These are phyloP conservation scores for Xylaria longipes DNA, from an alignment of 495 filamentous ascomycete genomes.

Conservation along the genomic window DNA sequence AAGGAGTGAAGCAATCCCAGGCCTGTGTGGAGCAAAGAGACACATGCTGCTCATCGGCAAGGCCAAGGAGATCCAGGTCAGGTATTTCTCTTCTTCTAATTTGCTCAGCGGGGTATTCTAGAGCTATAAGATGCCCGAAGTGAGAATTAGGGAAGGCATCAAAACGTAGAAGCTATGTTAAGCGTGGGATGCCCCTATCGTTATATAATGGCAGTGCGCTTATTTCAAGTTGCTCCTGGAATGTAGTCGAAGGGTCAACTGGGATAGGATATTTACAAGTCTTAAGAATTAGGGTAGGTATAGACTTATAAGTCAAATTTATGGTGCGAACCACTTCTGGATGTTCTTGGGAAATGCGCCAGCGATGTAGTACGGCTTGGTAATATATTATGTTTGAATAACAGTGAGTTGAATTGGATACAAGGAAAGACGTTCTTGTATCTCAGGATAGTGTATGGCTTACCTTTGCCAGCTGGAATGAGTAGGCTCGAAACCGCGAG, in stretches of 20 bases:
- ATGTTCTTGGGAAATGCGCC: not conserved
- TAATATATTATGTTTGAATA: not conserved
- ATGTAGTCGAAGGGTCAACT: not conserved
- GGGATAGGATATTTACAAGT: not conserved
- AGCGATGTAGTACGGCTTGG: not conserved
- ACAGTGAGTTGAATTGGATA: not conserved
- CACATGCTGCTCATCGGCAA: not conserved
- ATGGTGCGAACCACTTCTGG: not conserved
- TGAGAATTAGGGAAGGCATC: too few relatives aligned
- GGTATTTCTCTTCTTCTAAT: not conserved
- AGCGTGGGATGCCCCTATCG: too few relatives aligned
- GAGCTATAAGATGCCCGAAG: not conserved
- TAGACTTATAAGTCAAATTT: not conserved
- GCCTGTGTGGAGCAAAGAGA: not conserved
- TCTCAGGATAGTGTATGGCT: not conserved
- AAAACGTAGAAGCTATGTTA: too few relatives aligned
- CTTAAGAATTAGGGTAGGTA: not conserved
- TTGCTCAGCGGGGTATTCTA: not conserved
- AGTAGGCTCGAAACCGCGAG: not conserved
- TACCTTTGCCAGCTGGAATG: conserved; percentile 13
- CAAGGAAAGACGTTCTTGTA: not conserved
- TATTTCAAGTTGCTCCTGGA: not conserved
- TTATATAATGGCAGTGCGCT: not conserved
- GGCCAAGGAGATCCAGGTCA: not conserved
- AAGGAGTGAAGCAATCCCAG: conserved; percentile 1